Conservation (phyloP, 1,139 yeast genomes). For the Diutina siamensis region DNA sequence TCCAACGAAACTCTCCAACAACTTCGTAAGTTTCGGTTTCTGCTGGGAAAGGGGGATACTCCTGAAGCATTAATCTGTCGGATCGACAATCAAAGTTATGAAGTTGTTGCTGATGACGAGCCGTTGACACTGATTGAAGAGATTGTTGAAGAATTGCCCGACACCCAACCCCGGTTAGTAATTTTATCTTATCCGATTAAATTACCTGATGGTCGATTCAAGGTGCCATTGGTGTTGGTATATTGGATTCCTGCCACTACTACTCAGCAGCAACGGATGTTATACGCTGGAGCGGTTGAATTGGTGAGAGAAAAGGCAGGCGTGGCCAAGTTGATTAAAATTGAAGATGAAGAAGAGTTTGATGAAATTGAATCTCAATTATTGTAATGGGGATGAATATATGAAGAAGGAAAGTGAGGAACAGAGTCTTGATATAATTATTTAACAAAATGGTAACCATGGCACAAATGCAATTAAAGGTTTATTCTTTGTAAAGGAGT, state of each 20-base stretch:
- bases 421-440: constrained; percentile 9
- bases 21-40: constrained; percentile 61
- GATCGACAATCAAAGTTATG: constrained; percentile 47
- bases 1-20: constrained; percentile 51
- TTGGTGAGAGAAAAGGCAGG: constrained; percentile 69
- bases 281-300: constrained; percentile 85
- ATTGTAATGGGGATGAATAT: constrained; percentile 6
- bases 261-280: constrained; percentile 69
- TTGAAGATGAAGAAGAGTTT: constrained; percentile 53
- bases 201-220: constrained; percentile 57
- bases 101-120: constrained; percentile 38
- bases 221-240: constrained; percentile 62
- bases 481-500: too few species aligned
- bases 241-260: constrained; percentile 85
- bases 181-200: constrained; percentile 70
- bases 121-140: constrained; percentile 41
- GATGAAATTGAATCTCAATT: constrained; percentile 31
- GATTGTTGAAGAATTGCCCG: constrained; percentile 69
- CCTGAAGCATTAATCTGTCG: constrained; percentile 55
- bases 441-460: too few species aligned
- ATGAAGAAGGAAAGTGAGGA: constrained; percentile 9
- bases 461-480: too few species aligned
- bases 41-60: constrained; percentile 51
- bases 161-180: constrained; percentile 66
- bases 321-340: constrained; percentile 44